Evolutionary conservation across 148 eudicot species (phyloP), one percentile per base, ranked within the genome.

Genomic region (Simmondsia chinensis): DNA sequence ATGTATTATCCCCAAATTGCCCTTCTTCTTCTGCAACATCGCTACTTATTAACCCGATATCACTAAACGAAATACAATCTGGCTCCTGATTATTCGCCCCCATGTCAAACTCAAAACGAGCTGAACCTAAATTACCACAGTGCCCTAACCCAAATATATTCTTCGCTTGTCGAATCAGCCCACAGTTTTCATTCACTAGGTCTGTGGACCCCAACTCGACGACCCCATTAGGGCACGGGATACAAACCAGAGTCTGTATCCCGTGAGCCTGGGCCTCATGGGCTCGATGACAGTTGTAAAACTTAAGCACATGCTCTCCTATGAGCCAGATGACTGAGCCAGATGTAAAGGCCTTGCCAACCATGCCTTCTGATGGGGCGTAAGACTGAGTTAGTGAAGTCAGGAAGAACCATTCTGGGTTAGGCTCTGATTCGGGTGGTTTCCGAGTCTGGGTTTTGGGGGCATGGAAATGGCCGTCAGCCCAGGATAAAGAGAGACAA

Each of bases 401-500:
- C 39, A 84, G 43, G 66, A 73, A 89, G 62, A 84, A 89, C 93
- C 95, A 78, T 33, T 78, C 87, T 6, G 66, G 57, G 28, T 71
- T 20, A 33, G 65, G 65, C 74, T 18, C 13, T 42, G 43, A 5
- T 39, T 5, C 23, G 52, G 29, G 1, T 45, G 57, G 10, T 32
- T 6, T 4, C 2, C 19, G 7, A 31, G 22, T 33, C 11, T 3
- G 61, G 63, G 57, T 39, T 30, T 43, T 59, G 25, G 61, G 41
- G n/a, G 78, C 86, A 12, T 86, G 74, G 14, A 83, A 79, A 42
- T 78, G 64, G 39, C 97, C 97, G 35, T 75, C 93, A 3, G 53
- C 80, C 95, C 93, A 89, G 10, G 48, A 16, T 5, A 89, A 40
- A 42, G 61, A 43, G 36, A 61, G 23, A 4, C 61, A 17, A 0